These are phyloP conservation scores for Russula brevipes DNA, from an alignment of 768 basidiomycete species.

Conservation along the genomic window DNA sequence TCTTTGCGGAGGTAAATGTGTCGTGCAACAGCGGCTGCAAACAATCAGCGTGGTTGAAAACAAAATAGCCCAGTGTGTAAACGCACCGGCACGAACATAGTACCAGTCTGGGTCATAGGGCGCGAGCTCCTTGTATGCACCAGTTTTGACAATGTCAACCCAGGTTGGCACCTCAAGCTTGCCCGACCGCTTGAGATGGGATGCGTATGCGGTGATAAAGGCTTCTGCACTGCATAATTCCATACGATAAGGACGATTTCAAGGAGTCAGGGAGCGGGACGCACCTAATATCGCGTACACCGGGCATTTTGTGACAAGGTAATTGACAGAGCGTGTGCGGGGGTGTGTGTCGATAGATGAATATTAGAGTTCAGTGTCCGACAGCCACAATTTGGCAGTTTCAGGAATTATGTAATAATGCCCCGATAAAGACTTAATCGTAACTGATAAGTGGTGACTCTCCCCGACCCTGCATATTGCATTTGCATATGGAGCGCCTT, in stretches of 20 bases:
- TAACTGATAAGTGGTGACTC: background rate
- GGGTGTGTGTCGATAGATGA: conserved; percentile 9
- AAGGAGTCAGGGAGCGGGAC: conserved; percentile 21
- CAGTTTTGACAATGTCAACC: conserved; percentile 99
- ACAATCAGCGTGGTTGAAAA: background rate
- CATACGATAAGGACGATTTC: background rate
- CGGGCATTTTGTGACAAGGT: conserved; percentile 38
- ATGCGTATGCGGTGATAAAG: conserved; percentile 91
- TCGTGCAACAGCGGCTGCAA: conserved; percentile 85
- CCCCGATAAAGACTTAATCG: background rate
- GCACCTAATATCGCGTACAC: conserved; percentile 44
- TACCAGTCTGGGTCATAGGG: conserved; percentile 99
- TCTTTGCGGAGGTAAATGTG: conserved; percentile 99
- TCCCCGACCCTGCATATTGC: background rate
- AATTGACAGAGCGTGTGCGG: conserved; percentile 1
- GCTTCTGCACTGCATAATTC: conserved; percentile 66
- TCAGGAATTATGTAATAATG: conserved; percentile 10
- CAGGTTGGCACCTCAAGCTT: conserved; percentile 99
- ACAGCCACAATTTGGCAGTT: conserved; percentile 26
- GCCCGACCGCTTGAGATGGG: conserved; percentile 95
- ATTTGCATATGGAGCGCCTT: conserved; percentile 32
- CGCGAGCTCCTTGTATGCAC: conserved; percentile 94
- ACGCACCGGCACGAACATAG: conserved; percentile 95
- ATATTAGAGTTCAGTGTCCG: conserved; percentile 19
- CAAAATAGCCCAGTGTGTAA: background rate